Conservation (phyloP, 176 grass and related monocot genomes). For the Triticum aestivum region IWGSC_CS_RefSeq_v2.1 NC_057800.1:109509785-109510284, state of each 20-base stretch:
- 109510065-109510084: neutral
- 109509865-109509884: neutral
- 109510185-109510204: neutral
- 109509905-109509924: neutral
- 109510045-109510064: slow-evolving; percentile 17
- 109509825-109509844: neutral
- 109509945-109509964: slow-evolving; percentile 1
- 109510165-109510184: neutral
- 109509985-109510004: neutral
- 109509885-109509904: neutral
- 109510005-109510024: neutral
- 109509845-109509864: neutral
- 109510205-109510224: neutral
- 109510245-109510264: neutral
- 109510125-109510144: neutral
- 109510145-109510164: neutral
- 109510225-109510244: neutral
- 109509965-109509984: neutral
- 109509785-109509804: neutral
- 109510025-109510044: neutral
- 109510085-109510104: neutral
- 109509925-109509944: neutral
- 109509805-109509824: neutral
- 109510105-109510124: neutral
- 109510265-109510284: neutral